These are phyloP conservation scores for Boletus tylopilopsis DNA, from an alignment of 768 basidiomycete genomes.

Conservation along the genomic window DNA sequence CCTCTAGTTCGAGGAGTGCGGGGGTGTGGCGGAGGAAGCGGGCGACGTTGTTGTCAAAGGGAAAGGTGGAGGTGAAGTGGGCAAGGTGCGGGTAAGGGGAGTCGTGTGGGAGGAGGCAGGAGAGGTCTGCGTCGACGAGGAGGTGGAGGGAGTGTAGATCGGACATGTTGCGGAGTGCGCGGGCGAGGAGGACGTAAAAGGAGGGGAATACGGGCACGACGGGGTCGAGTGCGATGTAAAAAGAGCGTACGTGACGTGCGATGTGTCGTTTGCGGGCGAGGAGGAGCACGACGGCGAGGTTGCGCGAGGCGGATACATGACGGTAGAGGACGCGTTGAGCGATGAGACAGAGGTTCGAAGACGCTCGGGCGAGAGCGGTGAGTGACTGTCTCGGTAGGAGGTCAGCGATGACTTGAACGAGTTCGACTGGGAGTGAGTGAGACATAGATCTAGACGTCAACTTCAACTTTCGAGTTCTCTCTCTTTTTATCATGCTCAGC, in stretches of 20 bases:
- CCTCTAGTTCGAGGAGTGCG: conserved; percentile 53
- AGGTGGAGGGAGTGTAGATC: conserved; percentile 52
- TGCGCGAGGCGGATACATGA: conserved; percentile 45
- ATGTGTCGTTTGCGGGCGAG: conserved; percentile 56
- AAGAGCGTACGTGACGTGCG: conserved; percentile 58
- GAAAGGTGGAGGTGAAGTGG: conserved; percentile 57
- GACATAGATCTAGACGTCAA: conserved; percentile 22
- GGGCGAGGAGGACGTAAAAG: conserved; percentile 47
- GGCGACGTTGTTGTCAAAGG: conserved; percentile 55
- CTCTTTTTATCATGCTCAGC: no score
- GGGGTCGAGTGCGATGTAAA: conserved; percentile 51
- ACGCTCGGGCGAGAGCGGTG: conserved; percentile 44
- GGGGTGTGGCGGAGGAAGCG: conserved; percentile 56
- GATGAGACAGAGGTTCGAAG: conserved; percentile 39
- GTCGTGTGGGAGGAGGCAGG: conserved; percentile 54
- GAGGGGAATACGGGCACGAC: conserved; percentile 37
- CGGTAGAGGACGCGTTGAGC: conserved; percentile 66
- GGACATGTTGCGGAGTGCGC: conserved; percentile 58
- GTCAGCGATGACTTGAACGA: conserved; percentile 51
- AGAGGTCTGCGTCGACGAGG: conserved; percentile 43
- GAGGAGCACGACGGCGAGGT: conserved; percentile 48
- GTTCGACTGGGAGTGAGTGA: conserved; percentile 60
- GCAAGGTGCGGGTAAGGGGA: conserved; percentile 44
- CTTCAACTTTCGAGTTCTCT: no score
- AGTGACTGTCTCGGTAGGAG: conserved; percentile 38